Base-by-base conservation (phyloP, 2,329 filamentous ascomycete species). In the Didymella glomerata region DNA sequence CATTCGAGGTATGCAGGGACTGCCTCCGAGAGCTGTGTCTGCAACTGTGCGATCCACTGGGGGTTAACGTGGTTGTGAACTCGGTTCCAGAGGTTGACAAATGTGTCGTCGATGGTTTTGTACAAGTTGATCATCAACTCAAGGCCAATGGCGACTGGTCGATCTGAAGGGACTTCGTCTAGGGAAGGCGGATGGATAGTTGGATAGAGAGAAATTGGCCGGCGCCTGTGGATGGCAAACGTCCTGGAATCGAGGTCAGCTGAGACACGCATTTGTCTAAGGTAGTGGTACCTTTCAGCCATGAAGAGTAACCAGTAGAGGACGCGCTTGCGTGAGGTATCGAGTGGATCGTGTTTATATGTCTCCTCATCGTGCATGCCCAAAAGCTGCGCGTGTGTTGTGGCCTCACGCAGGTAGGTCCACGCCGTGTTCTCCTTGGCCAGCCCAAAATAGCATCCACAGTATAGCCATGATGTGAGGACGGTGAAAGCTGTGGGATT, bases 81-180 rank as follows among this genome's bases (percentile, higher is more conserved):
- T 61, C 88, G 85, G 71, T 89, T 89, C 87, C 87, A 89, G 0
- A 87, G 79, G 11, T 83, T 82, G 14, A 89, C 81, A 65, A 89
- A 89, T 0, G 82, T 84, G 63, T 88, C 85, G 68, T 89, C 86
- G 36, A 89, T 84, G 1, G 85, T 85, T 32, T 84, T 82, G 73
- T 87, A 89, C 14, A 87, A 82, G 49, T 84, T 82, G 44, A 88
- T 84, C 11, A 89, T 79, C 61, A 86, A 83, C 32, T 85, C 78
- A 61, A 89, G 88, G 1, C 87, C 87, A 11, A 82, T 77, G 28
- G 86, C 79, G 54, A 86, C 82, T 24, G 82, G 81, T 0, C 80
- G 76, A 66, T 88, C 86, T 49, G 83, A 83, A 4, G 81, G 78
- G 47, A 84, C 69, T 73, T 83, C 72, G 68, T 85, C 66, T 28